Percentiles rank a stretch among this genome's conserved stretches.
These are phyloP conservation scores for Ustilago bromivora DNA, from an alignment of 1,284 basidiomycete genomes.

Conservation along the genomic window DNA sequence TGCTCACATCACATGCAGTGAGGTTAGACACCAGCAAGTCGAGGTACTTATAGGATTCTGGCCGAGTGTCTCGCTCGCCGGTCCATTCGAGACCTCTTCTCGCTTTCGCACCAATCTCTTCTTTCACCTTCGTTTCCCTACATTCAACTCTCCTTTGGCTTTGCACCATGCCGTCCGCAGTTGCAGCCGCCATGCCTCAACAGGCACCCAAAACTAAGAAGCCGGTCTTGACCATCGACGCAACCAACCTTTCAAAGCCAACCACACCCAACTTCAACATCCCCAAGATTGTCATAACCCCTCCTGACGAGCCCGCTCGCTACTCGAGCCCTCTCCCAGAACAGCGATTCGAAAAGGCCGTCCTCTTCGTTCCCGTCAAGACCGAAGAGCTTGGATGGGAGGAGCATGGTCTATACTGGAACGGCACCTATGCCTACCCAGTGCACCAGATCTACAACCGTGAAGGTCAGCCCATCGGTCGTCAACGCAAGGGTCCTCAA, in stretches of 20 bases:
- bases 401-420: constrained; percentile 63
- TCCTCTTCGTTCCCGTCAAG: constrained; percentile 61
- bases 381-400: constrained; percentile 66
- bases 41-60: constrained; percentile 5
- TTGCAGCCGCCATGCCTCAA: constrained; percentile 10
- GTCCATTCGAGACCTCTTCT: background rate
- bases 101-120: background rate
- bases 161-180: constrained; percentile 26
- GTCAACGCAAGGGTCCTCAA: constrained; percentile 37
- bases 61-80: background rate
- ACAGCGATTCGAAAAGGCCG: constrained; percentile 51
- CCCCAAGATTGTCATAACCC: constrained; percentile 56
- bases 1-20: constrained; percentile 7
- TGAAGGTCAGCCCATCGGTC: constrained; percentile 39
- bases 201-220: constrained; percentile 6
- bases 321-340: constrained; percentile 47
- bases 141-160: background rate
- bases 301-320: constrained; percentile 35
- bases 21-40: constrained; percentile 1
- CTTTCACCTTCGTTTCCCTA: background rate
- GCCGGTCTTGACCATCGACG: constrained; percentile 21
- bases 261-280: constrained; percentile 23
- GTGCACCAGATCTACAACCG: constrained; percentile 47
- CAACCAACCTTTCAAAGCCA: constrained; percentile 13
- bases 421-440: constrained; percentile 59